A percentile compares a stretch with the other conserved stretches of the same genome.
phyloP scores from a whole-genome alignment of 2,329 filamentous ascomycete species.

The Paraphoma sp. region DNA sequence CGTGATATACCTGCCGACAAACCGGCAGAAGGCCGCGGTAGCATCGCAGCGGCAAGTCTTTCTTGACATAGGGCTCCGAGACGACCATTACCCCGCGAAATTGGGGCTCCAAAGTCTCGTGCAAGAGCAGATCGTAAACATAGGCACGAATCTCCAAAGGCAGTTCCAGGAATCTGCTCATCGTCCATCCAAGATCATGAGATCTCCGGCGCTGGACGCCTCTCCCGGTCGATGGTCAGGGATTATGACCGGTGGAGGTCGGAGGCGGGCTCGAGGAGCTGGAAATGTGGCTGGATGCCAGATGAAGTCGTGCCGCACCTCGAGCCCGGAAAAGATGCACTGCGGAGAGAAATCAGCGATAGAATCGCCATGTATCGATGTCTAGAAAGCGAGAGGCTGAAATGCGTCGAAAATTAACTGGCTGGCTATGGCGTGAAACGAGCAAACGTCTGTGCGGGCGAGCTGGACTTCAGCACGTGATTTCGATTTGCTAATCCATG shows the following conservation, averaged over 20 bases:
- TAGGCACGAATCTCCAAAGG: conserved; percentile 37
- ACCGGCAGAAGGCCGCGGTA: conserved; percentile 35
- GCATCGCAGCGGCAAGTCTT: conserved; percentile 33
- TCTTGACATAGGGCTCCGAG: conserved; percentile 34
- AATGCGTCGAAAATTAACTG: neutral
- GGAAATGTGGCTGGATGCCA: neutral
- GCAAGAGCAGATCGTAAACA: conserved; percentile 36
- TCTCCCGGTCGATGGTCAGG: conserved; percentile 11
- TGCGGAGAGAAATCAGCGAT: neutral
- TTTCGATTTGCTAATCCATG: neutral
- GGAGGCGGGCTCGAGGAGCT: conserved; percentile 15
- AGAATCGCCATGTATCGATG: neutral
- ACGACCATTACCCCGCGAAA: conserved; percentile 40
- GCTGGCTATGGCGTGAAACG: neutral
- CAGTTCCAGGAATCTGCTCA: conserved; percentile 40
- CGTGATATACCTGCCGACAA: conserved; percentile 29
- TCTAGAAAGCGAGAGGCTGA: neutral
- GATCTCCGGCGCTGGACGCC: neutral
- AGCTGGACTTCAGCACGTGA: conserved; percentile 15
- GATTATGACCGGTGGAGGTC: conserved; percentile 4
- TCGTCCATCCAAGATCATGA: conserved; percentile 1
- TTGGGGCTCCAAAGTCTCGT: conserved; percentile 26
- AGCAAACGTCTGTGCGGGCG: neutral
- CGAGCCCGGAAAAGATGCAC: neutral
- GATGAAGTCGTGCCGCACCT: neutral